Evolutionary conservation across 169 alveolate species (phyloP), one percentile per base, ranked within the genome.

Genomic region (Eimeria falciformis): DNA sequence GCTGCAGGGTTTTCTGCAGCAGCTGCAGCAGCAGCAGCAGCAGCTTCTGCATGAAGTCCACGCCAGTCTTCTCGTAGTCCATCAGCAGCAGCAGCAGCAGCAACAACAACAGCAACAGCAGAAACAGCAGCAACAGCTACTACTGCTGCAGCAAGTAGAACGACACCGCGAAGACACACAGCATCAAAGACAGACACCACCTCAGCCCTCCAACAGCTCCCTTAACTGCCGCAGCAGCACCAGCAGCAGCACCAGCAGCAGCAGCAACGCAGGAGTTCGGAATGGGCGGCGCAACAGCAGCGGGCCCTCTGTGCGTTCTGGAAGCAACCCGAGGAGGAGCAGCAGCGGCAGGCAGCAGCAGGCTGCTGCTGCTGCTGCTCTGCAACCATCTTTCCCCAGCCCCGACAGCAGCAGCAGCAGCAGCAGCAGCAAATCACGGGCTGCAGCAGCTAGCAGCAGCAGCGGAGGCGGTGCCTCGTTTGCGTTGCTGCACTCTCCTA

Each of bases 1-100:
- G 37, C 89, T 79, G 55, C 89, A 79, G 47, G 89, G 73, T 5
- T 79, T 79, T 37, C 33, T 79, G 73, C 89, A 79, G 56, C 89
- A 79, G 89, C 75, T 79, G 89, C 89, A 79, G 89, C 89, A 79
- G 89, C 89, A 79, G 43, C 89, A 79, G 55, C 69, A 79, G 55
- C 75, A 79, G 56, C 75, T 79, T 14, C 89, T 79, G 40, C 47
- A n/a, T 17, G 89, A 55, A 3, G 55, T 53, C 43, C 69, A 79
- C 55, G 89, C 73, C 12, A 53, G 89, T 73, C 47, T 79, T 25
- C 89, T 69, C 55, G 27, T 55, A 4, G 5, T 55, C 89, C 73
- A 79, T 53, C 75, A 53, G 75, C 89, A 77, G 50, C 87, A 75
- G 66, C 62, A 75, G 7, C 47, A 46, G 66, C 85, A 77, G 14